Base-by-base conservation (phyloP, 805 yeast genomes). In the Yamadazyma endophytica region DNA sequence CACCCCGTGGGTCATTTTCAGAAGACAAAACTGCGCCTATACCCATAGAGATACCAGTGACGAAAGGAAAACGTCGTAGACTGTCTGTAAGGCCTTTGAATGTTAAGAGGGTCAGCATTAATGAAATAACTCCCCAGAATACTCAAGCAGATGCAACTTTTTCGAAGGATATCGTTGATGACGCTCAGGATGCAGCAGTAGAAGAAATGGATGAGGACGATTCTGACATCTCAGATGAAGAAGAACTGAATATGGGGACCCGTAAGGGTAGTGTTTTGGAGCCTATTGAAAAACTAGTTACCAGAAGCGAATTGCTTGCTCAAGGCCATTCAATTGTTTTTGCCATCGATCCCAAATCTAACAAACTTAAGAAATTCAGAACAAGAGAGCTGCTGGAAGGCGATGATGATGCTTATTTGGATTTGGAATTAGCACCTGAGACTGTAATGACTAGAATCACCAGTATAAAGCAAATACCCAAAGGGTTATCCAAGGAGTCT, bases 11-110 rank as follows among this genome's bases (percentile, higher is more conserved):
- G 8, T 35, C 37, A 11, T 41, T 34, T 6, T 23, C 33, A 12
- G 4, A 6, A 7, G 42, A 33, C 6, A 28, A 34, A 9, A 26
- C 19, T 9, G 27, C 26, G 12, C 34, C 36, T n/a, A 36, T 40
- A 1, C 68, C 70, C 3, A 65, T 64, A 31, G 64, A 56, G n/a
- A 60, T 65, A 17, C 70, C 70, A 1, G 36, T 48, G 8, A 43
- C 51, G 4, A 61, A 56, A 19, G 24, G 42, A 13, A 56, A 51
- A 22, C 48, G 61, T 31, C 50, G 69, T 29, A 38, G 55, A 24
- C 54, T 61, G 17, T 51, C 56, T 29, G 43, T 35, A 6, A 37
- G 31, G 21, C 32, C 44, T 2, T 16, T 24, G 21, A 32, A 25
- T 28, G 30, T 16, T 36, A 36, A 44, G 31, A 35, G 36, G 21